phyloP scores from a whole-genome alignment of 2,329 filamentous ascomycete species.

The Neofusicoccum cordaticola region DNA sequence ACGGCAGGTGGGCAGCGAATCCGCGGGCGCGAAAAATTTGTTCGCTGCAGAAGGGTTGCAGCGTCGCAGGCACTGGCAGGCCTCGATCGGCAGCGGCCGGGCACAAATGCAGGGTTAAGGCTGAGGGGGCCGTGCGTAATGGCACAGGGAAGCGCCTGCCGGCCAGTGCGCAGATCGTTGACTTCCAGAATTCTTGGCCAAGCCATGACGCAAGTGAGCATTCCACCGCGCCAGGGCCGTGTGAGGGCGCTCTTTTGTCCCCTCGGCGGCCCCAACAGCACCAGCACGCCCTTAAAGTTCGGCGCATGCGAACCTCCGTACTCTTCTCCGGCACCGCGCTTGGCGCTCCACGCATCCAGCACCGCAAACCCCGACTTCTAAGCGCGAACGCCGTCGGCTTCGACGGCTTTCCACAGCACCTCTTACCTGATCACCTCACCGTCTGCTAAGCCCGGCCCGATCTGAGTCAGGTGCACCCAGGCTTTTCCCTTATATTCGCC shows the following conservation, averaged over 20 bases:
- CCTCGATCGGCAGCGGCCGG: slow-evolving; percentile 15
- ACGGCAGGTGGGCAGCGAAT: slow-evolving; percentile 5
- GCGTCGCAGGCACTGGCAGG: slow-evolving; percentile 7
- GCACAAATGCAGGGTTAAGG: slow-evolving; percentile 14
- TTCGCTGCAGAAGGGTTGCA: not conserved
- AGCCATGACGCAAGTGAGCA: slow-evolving; percentile 16
- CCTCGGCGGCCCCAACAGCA: not conserved
- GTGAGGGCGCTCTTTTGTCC: slow-evolving; percentile 2
- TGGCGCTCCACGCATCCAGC: not conserved
- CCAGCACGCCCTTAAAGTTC: slow-evolving; percentile 12
- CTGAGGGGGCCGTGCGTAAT: slow-evolving; percentile 3
- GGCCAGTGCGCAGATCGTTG: slow-evolving; percentile 11
- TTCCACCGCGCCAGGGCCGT: not conserved
- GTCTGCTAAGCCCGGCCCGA: slow-evolving; percentile 10
- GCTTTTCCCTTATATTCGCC: slow-evolving; percentile 17
- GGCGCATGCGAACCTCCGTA: not conserved
- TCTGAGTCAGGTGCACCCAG: slow-evolving; percentile 14
- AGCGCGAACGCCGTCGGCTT: not conserved
- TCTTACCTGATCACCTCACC: slow-evolving; percentile 14
- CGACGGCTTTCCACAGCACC: slow-evolving; percentile 8
- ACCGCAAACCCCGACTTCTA: not conserved
- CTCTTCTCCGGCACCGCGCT: not conserved
- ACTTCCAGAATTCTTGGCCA: slow-evolving; percentile 15
- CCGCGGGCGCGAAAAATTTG: slow-evolving; percentile 8
- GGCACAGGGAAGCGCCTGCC: slow-evolving; percentile 1